Base-by-base conservation (phyloP, 345 rosid genomes). In the Orychophragmus violaceus region DNA sequence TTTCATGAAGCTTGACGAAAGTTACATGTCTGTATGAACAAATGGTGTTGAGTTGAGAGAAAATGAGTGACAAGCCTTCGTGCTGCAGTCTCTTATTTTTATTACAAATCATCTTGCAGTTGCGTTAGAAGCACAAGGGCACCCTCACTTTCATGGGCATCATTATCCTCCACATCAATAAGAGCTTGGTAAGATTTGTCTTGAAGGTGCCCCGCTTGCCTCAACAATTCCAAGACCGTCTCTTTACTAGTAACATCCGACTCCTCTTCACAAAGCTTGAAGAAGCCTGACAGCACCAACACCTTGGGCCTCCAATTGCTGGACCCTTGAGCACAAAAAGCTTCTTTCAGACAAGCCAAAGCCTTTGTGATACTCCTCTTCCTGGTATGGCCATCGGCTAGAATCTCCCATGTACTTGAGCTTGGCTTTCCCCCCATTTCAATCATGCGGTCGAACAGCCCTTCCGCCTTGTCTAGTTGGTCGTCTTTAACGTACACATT, bases 341-440 rank as follows among this genome's bases (percentile, higher is more conserved):
- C 93, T 76, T 82, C 79, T 80, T 77, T 81, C 51, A 78, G 78
- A 83, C 87, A 82, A 59, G 84, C 73, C 72, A 86, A 66, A 59
- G 93, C 85, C 62, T 86, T 84, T 5, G 77, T 6, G 44, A 82
- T 71, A 57, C 82, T 84, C 72, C 53, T 76, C 75, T 81, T 85
- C 22, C 53, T 65, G 5, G 81, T 75, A 64, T 77, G 89, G 24
- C 96, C 90, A 68, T 90, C 89, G 6, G 90, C 92, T 7, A 94
- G 92, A 71, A 77, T 81, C 79, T 94, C 99, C 99, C 97, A 90
- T 25, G 96, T 78, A 44, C 65, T 80, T 35, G 96, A 62, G 61
- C 80, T 88, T 0, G 97, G 96, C 75, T 74, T 88, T 69, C 95
- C 97, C 71, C 97, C 95, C 65, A 27, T 71, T 69, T 88, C 89